These are phyloP conservation scores for Centrapalus pauciflorus DNA, from an alignment of 129 eudicot genomes.

Conservation along the genomic window DNA sequence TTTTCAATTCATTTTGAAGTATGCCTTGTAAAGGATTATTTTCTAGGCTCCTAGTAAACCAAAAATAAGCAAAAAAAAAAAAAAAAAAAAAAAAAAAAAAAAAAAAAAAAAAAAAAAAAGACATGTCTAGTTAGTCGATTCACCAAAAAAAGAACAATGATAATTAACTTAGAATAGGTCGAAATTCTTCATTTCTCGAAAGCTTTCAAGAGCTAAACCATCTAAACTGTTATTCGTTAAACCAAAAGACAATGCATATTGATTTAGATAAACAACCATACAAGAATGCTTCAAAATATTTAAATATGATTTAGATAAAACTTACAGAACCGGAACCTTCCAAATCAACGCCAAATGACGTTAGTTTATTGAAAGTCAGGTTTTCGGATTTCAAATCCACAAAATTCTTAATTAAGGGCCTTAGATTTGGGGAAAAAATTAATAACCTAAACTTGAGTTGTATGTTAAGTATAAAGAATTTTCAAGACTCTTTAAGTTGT, in stretches of 20 bases:
- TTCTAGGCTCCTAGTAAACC: constrained; percentile 65
- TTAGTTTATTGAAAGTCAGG: constrained; percentile 72
- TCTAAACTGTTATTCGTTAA: constrained; percentile 72
- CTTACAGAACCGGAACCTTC: constrained; percentile 72
- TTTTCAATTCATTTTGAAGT: constrained; percentile 65
- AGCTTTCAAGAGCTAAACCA: constrained; percentile 72
- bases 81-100: too few relatives aligned
- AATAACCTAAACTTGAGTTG: neutral
- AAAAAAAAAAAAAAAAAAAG: neutral
- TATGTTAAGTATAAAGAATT: constrained; percentile 44
- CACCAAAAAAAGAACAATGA: neutral
- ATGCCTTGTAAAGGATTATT: constrained; percentile 74
- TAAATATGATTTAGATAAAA: neutral
- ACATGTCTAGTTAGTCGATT: neutral
- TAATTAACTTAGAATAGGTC: constrained; percentile 62
- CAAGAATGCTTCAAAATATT: neutral
- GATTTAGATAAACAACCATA: constrained; percentile 15
- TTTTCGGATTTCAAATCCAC: constrained; percentile 51
- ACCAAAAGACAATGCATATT: constrained; percentile 29
- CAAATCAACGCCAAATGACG: constrained; percentile 75
- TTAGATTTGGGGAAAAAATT: constrained; percentile 8
- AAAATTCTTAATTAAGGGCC: neutral
- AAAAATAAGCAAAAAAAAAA: too few relatives aligned
- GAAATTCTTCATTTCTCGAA: constrained; percentile 66
- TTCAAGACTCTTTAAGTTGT: constrained; percentile 69